These are phyloP conservation scores for Cryphonectria japonica DNA, from an alignment of 2,329 filamentous ascomycete genomes.

Conservation along the genomic window DNA sequence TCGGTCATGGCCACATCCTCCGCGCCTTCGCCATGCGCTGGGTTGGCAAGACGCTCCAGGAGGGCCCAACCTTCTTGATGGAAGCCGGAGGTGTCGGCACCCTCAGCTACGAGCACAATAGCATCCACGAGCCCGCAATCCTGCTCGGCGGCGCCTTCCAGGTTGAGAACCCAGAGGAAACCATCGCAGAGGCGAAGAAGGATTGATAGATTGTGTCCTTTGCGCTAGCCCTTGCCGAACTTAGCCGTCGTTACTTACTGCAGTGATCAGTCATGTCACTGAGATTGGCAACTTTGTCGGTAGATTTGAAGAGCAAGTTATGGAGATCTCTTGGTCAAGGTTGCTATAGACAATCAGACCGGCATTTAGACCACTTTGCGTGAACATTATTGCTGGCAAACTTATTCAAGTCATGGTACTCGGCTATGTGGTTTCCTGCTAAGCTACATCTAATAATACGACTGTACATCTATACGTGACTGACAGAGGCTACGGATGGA, in stretches of 20 bases:
- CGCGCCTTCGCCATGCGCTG: conserved; percentile 87
- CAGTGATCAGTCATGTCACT: background rate
- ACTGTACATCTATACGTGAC: too few species aligned
- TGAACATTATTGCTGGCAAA: background rate
- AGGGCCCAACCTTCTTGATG: conserved; percentile 79
- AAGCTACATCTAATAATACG: background rate
- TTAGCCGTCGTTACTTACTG: background rate
- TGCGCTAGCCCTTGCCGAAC: background rate
- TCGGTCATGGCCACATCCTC: conserved; percentile 89
- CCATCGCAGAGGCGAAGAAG: conserved; percentile 33
- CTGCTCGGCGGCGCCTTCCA: conserved; percentile 74
- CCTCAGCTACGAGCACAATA: conserved; percentile 79
- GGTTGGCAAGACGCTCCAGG: conserved; percentile 72
- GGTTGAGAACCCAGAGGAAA: conserved; percentile 44
- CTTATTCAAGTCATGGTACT: background rate
- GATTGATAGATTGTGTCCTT: conserved; percentile 10
- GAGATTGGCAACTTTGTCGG: background rate
- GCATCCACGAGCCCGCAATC: conserved; percentile 77
- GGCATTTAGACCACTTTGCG: background rate
- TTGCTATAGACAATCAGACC: background rate
- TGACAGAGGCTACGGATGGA: too few species aligned
- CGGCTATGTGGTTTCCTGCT: too few species aligned
- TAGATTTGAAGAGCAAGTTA: background rate
- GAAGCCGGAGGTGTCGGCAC: conserved; percentile 87
- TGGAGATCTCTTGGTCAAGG: background rate